Evolutionary conservation across 768 basidiomycete genomes (phyloP).

Genomic region (Cytidiella melzeri): DNA sequence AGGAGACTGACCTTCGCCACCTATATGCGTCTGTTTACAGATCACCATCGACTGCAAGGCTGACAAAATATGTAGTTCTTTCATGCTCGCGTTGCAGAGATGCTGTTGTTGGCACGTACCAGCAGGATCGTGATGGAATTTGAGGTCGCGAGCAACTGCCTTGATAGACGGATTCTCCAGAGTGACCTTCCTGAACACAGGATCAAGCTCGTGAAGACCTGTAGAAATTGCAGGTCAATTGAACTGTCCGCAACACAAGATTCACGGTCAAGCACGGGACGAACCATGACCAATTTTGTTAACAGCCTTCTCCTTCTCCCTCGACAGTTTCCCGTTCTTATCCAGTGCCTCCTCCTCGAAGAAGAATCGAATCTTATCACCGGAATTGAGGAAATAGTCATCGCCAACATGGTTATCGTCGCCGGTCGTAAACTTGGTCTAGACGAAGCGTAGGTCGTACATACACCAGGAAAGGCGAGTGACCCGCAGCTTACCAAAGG

Average conservation of each 20-base stretch:
- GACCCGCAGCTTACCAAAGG: conserved; percentile 52
- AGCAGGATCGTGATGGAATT: conserved; percentile 80
- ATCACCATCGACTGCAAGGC: conserved; percentile 95
- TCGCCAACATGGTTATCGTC: conserved; percentile 80
- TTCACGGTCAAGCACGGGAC: not conserved
- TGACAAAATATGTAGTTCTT: too few species aligned
- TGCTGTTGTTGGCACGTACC: conserved; percentile 39
- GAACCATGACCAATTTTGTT: conserved; percentile 94
- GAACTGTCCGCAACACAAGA: not conserved
- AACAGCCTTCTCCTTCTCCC: conserved; percentile 70
- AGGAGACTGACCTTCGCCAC: conserved; percentile 66
- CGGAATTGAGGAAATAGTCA: conserved; percentile 86
- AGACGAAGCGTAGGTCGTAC: not conserved
- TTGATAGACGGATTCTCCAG: conserved; percentile 72
- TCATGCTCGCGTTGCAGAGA: too few species aligned
- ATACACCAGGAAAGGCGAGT: not conserved
- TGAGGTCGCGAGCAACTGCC: conserved; percentile 66
- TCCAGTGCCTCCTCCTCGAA: conserved; percentile 86
- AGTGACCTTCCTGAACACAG: conserved; percentile 71
- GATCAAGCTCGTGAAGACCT: conserved; percentile 86
- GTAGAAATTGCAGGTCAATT: not conserved
- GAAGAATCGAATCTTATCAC: conserved; percentile 94
- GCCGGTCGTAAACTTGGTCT: conserved; percentile 90
- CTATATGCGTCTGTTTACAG: conserved; percentile 89
- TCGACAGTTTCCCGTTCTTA: conserved; percentile 57